A percentile compares a stretch with the other conserved stretches of the same genome.
phyloP scores from a whole-genome alignment of 768 basidiomycete species.

The Boletus vinaceobasis region DNA sequence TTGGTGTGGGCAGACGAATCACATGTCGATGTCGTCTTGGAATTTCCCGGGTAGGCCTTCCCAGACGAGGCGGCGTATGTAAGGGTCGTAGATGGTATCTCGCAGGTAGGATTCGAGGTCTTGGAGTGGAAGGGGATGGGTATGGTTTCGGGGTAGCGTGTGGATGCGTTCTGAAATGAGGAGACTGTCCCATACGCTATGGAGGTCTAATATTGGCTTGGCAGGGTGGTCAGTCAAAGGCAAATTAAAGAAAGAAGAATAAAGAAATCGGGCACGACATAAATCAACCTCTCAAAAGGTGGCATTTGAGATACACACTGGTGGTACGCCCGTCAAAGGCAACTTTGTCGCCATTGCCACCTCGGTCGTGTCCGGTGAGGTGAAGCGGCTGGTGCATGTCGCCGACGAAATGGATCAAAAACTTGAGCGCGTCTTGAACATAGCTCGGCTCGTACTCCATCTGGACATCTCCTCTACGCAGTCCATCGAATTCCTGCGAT shows the following conservation, averaged over 20 bases:
- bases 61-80: conserved; percentile 81
- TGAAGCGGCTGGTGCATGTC: conserved; percentile 95
- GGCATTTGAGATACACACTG: conserved; percentile 53
- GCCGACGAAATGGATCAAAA: conserved; percentile 89
- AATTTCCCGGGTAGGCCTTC: conserved; percentile 78
- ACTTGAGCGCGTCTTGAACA: conserved; percentile 83
- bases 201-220: conserved; percentile 51
- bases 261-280: too few relatives aligned
- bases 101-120: conserved; percentile 65
- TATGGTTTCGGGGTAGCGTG: conserved; percentile 71
- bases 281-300: neutral
- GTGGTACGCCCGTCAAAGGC: conserved; percentile 66
- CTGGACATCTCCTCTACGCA: conserved; percentile 1
- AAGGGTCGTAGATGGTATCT: conserved; percentile 83
- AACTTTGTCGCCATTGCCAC: conserved; percentile 81
- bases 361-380: conserved; percentile 80
- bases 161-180: conserved; percentile 84
- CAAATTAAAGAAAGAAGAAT: neutral
- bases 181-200: conserved; percentile 82
- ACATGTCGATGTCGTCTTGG: conserved; percentile 52
- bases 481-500: conserved; percentile 47
- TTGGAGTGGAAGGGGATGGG: conserved; percentile 61
- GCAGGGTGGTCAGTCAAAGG: neutral
- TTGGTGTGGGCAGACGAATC: conserved; percentile 57
- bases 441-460: conserved; percentile 24